phyloP scores from a whole-genome alignment of 2,329 filamentous ascomycete genomes.

The Apiospora aurea region DNA sequence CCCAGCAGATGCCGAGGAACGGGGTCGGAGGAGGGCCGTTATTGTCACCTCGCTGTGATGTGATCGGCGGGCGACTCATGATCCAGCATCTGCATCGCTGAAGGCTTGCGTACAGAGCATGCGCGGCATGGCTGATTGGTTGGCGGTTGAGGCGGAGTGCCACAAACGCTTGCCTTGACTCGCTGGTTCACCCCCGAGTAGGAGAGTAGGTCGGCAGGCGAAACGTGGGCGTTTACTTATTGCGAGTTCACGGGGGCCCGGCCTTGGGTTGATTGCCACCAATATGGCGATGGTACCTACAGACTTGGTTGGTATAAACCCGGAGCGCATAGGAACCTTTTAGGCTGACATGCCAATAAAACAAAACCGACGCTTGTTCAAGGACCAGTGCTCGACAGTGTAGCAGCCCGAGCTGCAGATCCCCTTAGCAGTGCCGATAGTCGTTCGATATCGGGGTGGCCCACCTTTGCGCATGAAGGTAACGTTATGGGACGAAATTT shows the following conservation, averaged over 20 bases:
- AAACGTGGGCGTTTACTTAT: not conserved
- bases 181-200: not conserved
- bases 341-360: not conserved
- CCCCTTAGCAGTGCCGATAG: constrained; percentile 9
- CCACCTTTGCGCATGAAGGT: not conserved
- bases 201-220: not conserved
- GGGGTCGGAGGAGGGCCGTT: not conserved
- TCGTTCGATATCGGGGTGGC: constrained; percentile 5
- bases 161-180: not conserved
- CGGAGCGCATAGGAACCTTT: not conserved
- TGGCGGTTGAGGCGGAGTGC: not conserved
- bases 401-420: constrained; percentile 1
- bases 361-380: not conserved
- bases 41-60: not conserved
- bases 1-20: not conserved
- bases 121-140: not conserved
- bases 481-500: not conserved
- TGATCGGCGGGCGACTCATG: not conserved
- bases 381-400: not conserved
- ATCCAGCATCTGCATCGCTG: not conserved
- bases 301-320: not conserved
- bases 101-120: not conserved
- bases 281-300: not conserved
- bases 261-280: not conserved
- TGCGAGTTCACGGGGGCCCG: not conserved